A percentile compares a stretch with the other conserved stretches of the same genome.
These are phyloP conservation scores for Pulveroboletus sp. DNA, from an alignment of 1,284 basidiomycete genomes.

Conservation along the genomic window DNA sequence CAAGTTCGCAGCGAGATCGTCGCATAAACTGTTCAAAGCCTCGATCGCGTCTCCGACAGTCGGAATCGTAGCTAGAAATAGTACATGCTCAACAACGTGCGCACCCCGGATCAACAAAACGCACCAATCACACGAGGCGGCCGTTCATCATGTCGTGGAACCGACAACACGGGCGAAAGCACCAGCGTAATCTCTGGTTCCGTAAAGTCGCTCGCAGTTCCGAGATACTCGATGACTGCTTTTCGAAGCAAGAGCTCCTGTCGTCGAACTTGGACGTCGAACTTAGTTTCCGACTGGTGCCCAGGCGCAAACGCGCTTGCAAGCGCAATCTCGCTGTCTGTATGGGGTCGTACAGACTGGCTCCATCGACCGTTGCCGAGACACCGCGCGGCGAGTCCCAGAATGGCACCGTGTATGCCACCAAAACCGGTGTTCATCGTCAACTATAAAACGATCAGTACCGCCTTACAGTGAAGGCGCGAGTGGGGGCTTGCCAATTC, in stretches of 20 bases:
- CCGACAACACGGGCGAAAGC: slow-evolving; percentile 59
- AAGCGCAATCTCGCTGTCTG: slow-evolving; percentile 67
- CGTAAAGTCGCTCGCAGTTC: slow-evolving; percentile 69
- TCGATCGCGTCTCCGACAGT: slow-evolving; percentile 77
- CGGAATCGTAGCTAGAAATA: slow-evolving; percentile 61
- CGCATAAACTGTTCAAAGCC: slow-evolving; percentile 63
- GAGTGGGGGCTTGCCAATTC: slow-evolving; percentile 63
- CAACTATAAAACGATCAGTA: slow-evolving; percentile 40
- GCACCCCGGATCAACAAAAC: not conserved
- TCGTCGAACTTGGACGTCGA: slow-evolving; percentile 53
- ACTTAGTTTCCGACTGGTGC: slow-evolving; percentile 53
- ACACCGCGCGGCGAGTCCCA: slow-evolving; percentile 75
- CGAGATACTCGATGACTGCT: slow-evolving; percentile 65
- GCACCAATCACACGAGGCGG: slow-evolving; percentile 43
- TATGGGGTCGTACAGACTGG: slow-evolving; percentile 62
- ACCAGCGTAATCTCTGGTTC: slow-evolving; percentile 70
- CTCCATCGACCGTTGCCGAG: slow-evolving; percentile 68
- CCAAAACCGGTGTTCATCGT: slow-evolving; percentile 77
- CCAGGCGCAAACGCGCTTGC: slow-evolving; percentile 56
- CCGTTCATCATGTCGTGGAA: slow-evolving; percentile 48
- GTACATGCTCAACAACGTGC: not conserved
- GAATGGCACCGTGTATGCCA: slow-evolving; percentile 78
- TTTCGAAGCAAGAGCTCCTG: slow-evolving; percentile 59
- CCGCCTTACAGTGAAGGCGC: not conserved
- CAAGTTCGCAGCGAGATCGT: slow-evolving; percentile 60